Base-by-base conservation (phyloP, 2,329 filamentous ascomycete genomes). In the Colletotrichum limetticola region DNA sequence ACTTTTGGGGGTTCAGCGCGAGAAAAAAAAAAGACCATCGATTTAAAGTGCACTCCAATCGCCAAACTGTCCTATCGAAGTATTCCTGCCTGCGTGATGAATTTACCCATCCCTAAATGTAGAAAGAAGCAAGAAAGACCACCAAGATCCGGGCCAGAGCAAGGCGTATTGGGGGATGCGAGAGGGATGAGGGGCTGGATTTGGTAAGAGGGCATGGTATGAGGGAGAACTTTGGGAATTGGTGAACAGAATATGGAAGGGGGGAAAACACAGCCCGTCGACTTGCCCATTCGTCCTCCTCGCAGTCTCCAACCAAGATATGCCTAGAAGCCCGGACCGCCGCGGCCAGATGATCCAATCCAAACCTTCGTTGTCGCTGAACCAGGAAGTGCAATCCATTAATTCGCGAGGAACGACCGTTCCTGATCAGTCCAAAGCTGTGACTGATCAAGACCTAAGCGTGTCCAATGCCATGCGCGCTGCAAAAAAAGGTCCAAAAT, bases 1-100 rank as follows among this genome's bases (percentile, higher is more conserved):
- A 22, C 28, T 19, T 28, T 28, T 28, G 9, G 28, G 16, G 57
- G 58, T 53, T 71, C 66, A 61, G 71, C 35, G 56, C 63, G 55
- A 61, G 68, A 68, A 62, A 71, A 67, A 71, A 58, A 72, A 71
- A 75, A 75, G 75, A 79, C 75, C 78, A 80, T 78, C 76, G 82
- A 81, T 81, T 82, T 78, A 84, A 72, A 85, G 83, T 85, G 81
- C 85, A 86, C 85, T 84, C 85, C 85, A 83, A 83, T 86, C 85
- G 85, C 85, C 85, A 84, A 85, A 85, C 76, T 82, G 79, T 85
- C 85, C 84, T 85, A 86, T 86, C 82, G 79, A 85, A 84, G 79
- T 77, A 81, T 80, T 79, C 79, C 79, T 79, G 78, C 78, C 78
- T 79, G 79, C 77, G 81, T 82, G 68, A 80, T 80, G 77, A 80